A percentile compares a stretch with the other conserved stretches of the same genome.
These are phyloP conservation scores for Arabidopsis arenosa DNA, from an alignment of 345 rosid species.

Conservation along the genomic window DNA sequence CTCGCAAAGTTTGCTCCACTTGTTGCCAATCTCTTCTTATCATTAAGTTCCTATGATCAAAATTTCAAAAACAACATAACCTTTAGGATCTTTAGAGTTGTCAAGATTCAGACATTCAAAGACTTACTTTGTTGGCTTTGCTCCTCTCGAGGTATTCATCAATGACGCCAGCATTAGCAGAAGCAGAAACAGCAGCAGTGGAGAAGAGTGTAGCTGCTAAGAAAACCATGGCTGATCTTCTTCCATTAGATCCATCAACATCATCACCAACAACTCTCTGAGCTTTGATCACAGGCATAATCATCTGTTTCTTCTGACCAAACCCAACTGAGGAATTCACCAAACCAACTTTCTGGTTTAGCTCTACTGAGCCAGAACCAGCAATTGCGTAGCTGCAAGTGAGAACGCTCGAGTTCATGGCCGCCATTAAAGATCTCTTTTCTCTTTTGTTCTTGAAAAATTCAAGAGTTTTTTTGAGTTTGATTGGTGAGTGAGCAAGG, in stretches of 20 bases:
- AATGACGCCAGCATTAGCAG: conserved; percentile 84
- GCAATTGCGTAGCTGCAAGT: conserved; percentile 80
- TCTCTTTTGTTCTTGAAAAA: not conserved
- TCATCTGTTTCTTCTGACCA: conserved; percentile 50
- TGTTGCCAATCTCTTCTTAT: conserved; percentile 94
- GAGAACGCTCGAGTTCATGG: conserved; percentile 83
- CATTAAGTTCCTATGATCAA: conserved; percentile 76
- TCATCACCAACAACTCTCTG: conserved; percentile 50
- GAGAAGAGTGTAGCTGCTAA: conserved; percentile 81
- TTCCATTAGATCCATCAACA: conserved; percentile 54
- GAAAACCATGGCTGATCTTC: conserved; percentile 72
- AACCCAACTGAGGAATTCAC: conserved; percentile 50
- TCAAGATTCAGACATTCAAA: conserved; percentile 13
- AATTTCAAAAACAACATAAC: not conserved
- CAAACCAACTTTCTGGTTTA: conserved; percentile 61
- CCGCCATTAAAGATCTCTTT: conserved; percentile 55
- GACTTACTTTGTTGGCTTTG: conserved; percentile 88
- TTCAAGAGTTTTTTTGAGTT: conserved; percentile 8
- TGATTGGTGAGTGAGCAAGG: conserved; percentile 47
- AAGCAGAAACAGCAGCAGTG: conserved; percentile 61
- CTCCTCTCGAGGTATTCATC: conserved; percentile 98
- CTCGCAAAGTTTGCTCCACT: conserved; percentile 97
- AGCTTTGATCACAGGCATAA: conserved; percentile 69
- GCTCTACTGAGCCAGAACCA: conserved; percentile 65
- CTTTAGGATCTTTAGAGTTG: conserved; percentile 3